phyloP scores from a whole-genome alignment of 1,284 basidiomycete species.

The Sphagnurus paluster region DNA sequence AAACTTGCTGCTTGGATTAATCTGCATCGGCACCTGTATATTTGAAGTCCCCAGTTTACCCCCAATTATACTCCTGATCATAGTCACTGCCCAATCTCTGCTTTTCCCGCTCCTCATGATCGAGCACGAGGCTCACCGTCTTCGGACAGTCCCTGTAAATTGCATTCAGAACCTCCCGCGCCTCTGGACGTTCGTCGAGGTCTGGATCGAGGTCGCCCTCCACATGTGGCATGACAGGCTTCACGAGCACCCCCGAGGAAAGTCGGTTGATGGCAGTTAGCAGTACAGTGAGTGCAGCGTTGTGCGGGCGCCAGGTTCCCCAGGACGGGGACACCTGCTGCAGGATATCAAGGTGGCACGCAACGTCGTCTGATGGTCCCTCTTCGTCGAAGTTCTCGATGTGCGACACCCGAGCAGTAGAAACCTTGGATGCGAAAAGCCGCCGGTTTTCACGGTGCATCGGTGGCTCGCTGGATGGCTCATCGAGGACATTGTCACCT shows the following conservation, averaged over 20 bases:
- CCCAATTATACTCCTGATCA: slow-evolving; percentile 30
- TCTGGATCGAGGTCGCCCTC: slow-evolving; percentile 23
- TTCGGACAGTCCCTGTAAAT: slow-evolving; percentile 52
- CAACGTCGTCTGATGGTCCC: slow-evolving; percentile 38
- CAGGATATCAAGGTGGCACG: slow-evolving; percentile 59
- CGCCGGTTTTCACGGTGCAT: slow-evolving; percentile 30
- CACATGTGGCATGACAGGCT: slow-evolving; percentile 34
- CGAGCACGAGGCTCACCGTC: slow-evolving; percentile 42
- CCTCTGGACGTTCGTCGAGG: slow-evolving; percentile 26
- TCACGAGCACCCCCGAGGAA: slow-evolving; percentile 48
- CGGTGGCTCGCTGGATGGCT: slow-evolving; percentile 20
- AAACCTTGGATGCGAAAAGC: slow-evolving; percentile 16
- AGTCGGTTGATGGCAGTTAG: slow-evolving; percentile 46
- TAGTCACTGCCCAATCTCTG: slow-evolving; percentile 31
- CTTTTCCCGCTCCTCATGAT: slow-evolving; percentile 36
- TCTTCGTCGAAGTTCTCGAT: slow-evolving; percentile 20
- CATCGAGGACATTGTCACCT: slow-evolving; percentile 13
- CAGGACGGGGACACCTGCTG: slow-evolving; percentile 64
- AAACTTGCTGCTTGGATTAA: slow-evolving; percentile 4
- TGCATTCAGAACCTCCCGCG: slow-evolving; percentile 38
- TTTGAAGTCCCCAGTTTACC: slow-evolving; percentile 15
- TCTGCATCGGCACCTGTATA: slow-evolving; percentile 7
- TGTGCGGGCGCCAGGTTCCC: slow-evolving; percentile 67
- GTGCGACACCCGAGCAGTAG: slow-evolving; percentile 18
- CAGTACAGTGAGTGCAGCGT: slow-evolving; percentile 46